Percentiles rank a stretch among this genome's conserved stretches.
phyloP scores from a whole-genome alignment of 2,329 filamentous ascomycete genomes.

The Graphilbum ipis-grandicollis region DNA sequence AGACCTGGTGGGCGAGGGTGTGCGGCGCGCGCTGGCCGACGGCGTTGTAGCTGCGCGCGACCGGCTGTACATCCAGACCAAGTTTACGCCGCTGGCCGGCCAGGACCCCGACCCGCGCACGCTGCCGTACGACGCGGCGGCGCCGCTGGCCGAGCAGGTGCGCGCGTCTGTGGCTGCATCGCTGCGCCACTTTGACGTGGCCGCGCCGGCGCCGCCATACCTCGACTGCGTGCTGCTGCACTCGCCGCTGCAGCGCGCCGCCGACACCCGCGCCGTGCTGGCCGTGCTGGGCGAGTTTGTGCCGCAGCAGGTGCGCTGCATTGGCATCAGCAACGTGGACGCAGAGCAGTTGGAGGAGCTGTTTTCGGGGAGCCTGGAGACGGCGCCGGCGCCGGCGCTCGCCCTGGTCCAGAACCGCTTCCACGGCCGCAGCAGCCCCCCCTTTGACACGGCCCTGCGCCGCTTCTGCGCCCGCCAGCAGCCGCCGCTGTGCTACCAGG shows the following conservation, averaged over 20 bases:
- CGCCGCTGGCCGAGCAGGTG: constrained; percentile 46
- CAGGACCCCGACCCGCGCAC: constrained; percentile 36
- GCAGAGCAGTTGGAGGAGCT: constrained; percentile 37
- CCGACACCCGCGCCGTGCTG: constrained; percentile 47
- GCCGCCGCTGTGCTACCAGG: constrained; percentile 26
- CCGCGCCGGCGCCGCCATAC: constrained; percentile 22
- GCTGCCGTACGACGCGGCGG: constrained; percentile 43
- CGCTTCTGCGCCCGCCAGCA: constrained; percentile 22
- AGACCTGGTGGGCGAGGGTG: constrained; percentile 47
- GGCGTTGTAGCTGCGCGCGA: constrained; percentile 31
- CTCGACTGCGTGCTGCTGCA: constrained; percentile 64
- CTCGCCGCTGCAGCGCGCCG: constrained; percentile 28
- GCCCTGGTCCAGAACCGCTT: constrained; percentile 62
- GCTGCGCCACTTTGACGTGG: constrained; percentile 38
- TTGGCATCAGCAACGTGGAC: constrained; percentile 65
- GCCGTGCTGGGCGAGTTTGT: constrained; percentile 47
- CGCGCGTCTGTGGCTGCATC: constrained; percentile 50
- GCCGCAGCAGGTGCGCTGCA: constrained; percentile 40
- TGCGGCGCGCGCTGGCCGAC: constrained; percentile 41
- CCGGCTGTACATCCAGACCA: constrained; percentile 65
- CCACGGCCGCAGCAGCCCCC: constrained; percentile 26
- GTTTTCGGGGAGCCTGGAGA: neutral
- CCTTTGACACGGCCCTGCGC: constrained; percentile 43
- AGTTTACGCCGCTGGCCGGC: constrained; percentile 49
- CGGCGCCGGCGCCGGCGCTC: neutral